Percentiles rank a stretch among this genome's conserved stretches.
These are phyloP conservation scores for Volvox africanus DNA, from an alignment of 139 green algal genomes.

Conservation along the genomic window DNA sequence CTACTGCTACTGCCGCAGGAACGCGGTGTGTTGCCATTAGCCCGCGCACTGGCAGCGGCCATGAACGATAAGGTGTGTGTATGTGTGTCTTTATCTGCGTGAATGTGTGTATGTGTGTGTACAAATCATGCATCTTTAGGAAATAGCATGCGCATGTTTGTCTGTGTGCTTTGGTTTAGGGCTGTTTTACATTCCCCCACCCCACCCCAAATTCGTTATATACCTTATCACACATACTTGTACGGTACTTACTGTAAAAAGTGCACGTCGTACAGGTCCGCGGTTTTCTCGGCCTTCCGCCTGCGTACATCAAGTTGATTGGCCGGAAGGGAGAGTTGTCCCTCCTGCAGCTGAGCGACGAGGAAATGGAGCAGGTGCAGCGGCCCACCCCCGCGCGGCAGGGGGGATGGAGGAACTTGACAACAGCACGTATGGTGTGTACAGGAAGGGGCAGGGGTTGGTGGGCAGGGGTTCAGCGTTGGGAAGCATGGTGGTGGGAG, in stretches of 20 bases:
- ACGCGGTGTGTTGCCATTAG: constrained; percentile 29
- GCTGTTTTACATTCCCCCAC: too few species aligned
- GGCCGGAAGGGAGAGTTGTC: constrained; percentile 20
- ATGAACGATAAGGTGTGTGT: constrained; percentile 32
- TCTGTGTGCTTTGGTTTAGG: too few species aligned
- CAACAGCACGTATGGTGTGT: constrained; percentile 42
- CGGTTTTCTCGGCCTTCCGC: constrained; percentile 17
- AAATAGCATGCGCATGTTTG: too few species aligned
- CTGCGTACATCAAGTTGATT: constrained; percentile 51
- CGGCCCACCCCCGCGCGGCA: constrained; percentile 30
- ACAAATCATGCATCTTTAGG: too few species aligned
- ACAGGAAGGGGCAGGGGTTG: too few species aligned
- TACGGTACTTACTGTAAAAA: too few species aligned
- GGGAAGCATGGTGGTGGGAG: too few species aligned
- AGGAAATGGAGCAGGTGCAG: constrained; percentile 24
- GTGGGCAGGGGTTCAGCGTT: too few species aligned
- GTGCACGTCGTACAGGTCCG: constrained; percentile 5
- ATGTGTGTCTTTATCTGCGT: too few species aligned
- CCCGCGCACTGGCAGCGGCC: constrained; percentile 3
- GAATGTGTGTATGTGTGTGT: too few species aligned
- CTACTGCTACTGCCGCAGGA: constrained; percentile 19
- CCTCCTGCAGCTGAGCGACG: constrained; percentile 40
- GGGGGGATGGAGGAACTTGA: constrained; percentile 51
- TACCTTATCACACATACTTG: too few species aligned
- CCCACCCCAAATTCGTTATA: too few species aligned